These are phyloP conservation scores for Penicillium antarcticum DNA, from an alignment of 495 filamentous ascomycete species.

Conservation along the genomic window DNA sequence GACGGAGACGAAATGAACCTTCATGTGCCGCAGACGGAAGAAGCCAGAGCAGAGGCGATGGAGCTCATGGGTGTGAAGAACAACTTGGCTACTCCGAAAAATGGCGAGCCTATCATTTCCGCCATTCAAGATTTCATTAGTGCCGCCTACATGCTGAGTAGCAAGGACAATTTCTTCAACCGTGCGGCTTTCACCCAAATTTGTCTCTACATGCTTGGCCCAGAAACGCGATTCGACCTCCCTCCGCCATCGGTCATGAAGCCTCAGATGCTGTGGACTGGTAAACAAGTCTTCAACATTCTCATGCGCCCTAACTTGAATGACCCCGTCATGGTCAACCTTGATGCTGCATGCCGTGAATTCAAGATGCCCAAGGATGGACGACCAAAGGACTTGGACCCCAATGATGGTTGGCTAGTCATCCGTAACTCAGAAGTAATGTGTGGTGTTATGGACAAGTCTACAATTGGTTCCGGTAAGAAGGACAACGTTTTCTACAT, in stretches of 20 bases:
- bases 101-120: constrained; percentile 96
- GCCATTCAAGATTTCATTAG: constrained; percentile 99
- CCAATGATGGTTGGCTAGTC: constrained; percentile 83
- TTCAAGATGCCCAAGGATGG: constrained; percentile 56
- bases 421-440: constrained; percentile 96
- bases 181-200: constrained; percentile 81
- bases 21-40: constrained; percentile 96
- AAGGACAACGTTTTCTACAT: constrained; percentile 98
- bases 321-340: constrained; percentile 78
- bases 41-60: constrained; percentile 91
- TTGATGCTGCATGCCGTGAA: constrained; percentile 88
- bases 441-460: constrained; percentile 98
- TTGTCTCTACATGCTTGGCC: constrained; percentile 90
- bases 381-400: constrained; percentile 66
- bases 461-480: constrained; percentile 90
- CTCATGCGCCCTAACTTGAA: constrained; percentile 87
- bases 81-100: constrained; percentile 92
- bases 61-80: constrained; percentile 98
- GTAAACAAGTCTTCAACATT: constrained; percentile 95
- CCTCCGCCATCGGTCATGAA: constrained; percentile 83
- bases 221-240: constrained; percentile 73
- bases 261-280: constrained; percentile 89
- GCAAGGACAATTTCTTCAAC: constrained; percentile 90
- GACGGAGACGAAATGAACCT: constrained; percentile 99
- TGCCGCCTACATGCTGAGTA: constrained; percentile 84